Evolutionary conservation across 441 rosid species (phyloP), one percentile per base, ranked within the genome.

Genomic region (Pelargonium cotyledonis): DNA sequence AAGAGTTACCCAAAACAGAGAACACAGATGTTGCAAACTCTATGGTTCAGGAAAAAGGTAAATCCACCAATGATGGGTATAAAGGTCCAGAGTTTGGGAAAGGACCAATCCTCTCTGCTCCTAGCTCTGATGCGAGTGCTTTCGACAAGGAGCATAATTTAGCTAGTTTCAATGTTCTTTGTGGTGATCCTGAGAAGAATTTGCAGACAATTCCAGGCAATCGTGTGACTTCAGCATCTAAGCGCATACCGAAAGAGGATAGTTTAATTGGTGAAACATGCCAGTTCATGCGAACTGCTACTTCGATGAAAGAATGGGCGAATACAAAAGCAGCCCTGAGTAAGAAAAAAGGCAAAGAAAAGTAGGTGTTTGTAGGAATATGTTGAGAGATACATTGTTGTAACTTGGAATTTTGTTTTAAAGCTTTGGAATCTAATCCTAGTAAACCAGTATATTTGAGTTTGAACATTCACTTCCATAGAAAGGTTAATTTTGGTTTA

Each of bases 261-360:
- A 68, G 69, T 70, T 70, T 78, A 63, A 74, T 74, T 1, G 86
- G 84, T 5, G 91, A 80, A 69, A 80, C 82, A 73, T 89, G 94
- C 77, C 76, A 73, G 4, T 92, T 95, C 73, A 86, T 90, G 90
- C 86, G 98, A 82, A 90, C 81, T 67, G 80, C 81, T 8, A 76
- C 85, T 69, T 95, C 99, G 14, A 29, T 86, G 72, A 85, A 83
- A 68, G 91, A 90, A 69, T 90, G 92, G 96, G 82, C 79, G 3
- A 84, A 75, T 19, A 73, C 85, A 31, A 90, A 90, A 80, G 88
- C 90, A 63, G 82, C 88, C 26, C 68, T 88, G 15, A 80, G 77
- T 26, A 91, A 83, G 82, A 86, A 71, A 82, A 88, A 76, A 70
- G 69, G 71, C 35, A 68, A 21, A 9, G 79, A 75, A 70, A 79